Conservation (phyloP, 1,284 basidiomycete species). For the Butyriboletus appendiculatus region DNA sequence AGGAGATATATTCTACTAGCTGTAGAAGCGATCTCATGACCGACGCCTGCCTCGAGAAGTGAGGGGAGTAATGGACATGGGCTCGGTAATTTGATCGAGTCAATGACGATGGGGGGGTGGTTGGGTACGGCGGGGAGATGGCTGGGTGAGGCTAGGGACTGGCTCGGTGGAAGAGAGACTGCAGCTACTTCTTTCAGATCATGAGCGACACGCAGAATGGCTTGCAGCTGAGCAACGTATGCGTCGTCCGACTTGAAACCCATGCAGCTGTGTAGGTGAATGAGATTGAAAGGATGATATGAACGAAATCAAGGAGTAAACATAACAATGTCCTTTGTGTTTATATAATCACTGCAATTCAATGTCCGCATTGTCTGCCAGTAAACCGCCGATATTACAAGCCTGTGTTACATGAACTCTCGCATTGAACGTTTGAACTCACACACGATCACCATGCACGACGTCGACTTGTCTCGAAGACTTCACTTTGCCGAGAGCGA, state of each 20-base stretch:
- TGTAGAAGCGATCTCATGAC: not conserved
- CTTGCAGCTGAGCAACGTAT: not conserved
- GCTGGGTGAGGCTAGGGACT: too few relatives aligned
- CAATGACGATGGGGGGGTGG: fast-evolving
- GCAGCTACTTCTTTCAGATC: not conserved
- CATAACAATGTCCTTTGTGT: not conserved
- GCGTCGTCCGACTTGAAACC: not conserved
- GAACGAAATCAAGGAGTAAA: too few relatives aligned
- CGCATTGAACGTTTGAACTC: too few relatives aligned
- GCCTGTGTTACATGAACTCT: too few relatives aligned
- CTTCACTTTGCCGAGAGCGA: conserved; percentile 5
- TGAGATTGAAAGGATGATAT: too few relatives aligned
- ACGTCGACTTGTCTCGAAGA: not conserved
- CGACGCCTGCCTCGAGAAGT: not conserved
- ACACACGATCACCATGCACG: too few relatives aligned
- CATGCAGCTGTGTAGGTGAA: not conserved
- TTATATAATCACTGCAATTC: conserved; percentile 1
- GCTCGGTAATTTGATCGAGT: conserved; percentile 1
- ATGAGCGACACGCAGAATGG: not conserved
- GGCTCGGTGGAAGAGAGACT: not conserved
- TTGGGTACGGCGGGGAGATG: too few relatives aligned
- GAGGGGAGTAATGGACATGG: not conserved
- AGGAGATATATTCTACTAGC: not conserved
- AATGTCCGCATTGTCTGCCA: conserved; percentile 19
- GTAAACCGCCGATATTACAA: too few relatives aligned